Evolutionary conservation across 129 eudicot species (phyloP), one percentile per base, ranked within the genome.

Genomic region (Tanacetum coccineum): DNA sequence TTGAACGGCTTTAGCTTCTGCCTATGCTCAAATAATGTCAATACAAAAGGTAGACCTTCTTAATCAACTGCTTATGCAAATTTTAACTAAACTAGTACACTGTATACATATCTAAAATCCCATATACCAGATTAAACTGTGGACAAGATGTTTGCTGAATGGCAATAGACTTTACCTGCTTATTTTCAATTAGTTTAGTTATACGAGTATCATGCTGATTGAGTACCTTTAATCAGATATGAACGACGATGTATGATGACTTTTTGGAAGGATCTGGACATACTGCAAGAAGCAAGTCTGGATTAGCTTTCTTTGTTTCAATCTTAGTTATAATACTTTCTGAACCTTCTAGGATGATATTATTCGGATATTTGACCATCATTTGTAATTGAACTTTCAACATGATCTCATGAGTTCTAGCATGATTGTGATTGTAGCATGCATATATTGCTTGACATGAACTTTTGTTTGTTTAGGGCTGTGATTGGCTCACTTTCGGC

Each of bases 171-270:
- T 76, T 19, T 68, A 22, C 30, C 7, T 70, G 48, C 57, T 73
- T 4, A 46, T 44, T 80, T 55, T 59, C 49, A 18, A 46, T 50
- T 28, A 76, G 70, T 57, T 60, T 44, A 70, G 63, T 77, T 66
- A 52, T 76, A 32, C 45, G 65, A 68, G 82, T 53, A 65, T 78
- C 73, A 73, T 78, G 70, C 88, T 90, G 82, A 90, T 86, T 64
- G 66, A 54, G 70, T 82, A 67, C 85, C 76, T 84, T 82, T 82
- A 82, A 79, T 80, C 95, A 90, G 97, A 82, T 90, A 67, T 87
- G 89, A 90, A 79, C 62, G 91, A 90, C 73, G 95, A 84, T 80
- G 88, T 80, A 82, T 90, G 91, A 90, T 84, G 95, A 81, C 69
- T 74, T 80, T 48, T 68, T 66, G 81, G 92, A 80, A 62, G 87